Base-by-base conservation (phyloP, 805 yeast genomes). In the Candida sonorensis region DNA sequence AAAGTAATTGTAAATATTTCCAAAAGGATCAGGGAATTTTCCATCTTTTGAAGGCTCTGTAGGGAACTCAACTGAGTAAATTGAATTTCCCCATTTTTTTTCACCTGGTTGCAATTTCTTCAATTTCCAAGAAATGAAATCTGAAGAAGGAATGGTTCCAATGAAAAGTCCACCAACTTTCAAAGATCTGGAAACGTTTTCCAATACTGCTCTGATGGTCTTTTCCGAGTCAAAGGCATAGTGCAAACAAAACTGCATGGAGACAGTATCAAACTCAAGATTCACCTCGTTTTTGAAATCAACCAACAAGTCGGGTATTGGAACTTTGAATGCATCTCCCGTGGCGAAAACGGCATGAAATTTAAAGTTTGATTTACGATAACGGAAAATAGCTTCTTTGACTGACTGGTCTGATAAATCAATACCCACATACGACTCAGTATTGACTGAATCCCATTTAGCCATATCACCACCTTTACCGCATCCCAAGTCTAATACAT, bases 391-490 rank as follows among this genome's bases (percentile, higher is more conserved):
- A 1, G 97, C 97, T 53, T 92, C 96, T 31, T 70, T 66, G 31
- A 92, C 77, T 6, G 95, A 83, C 4, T 81, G 80, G 54, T 88
- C 92, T 13, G 96, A 87, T 27, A 92, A 79, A 58, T 92, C 99
- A 18, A 92, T 69, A 2, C 98, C 98, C 34, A 88, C 76, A 44
- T 82, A 84, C 29, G 87, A 88, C 15, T 74, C 69, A 3, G 85
- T 72, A 14, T 72, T 64, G 1, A 85, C 81, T 45, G 75, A 75
- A 31, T 79, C 82, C 77, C 95, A 90, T 55, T 92, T 92, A 46
- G 81, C 75, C 48, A 92, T 62, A 61, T 92, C 99, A 17, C 99
- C 99, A 32, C 99, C 99, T 55, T 92, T 94, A 10, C 99, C 99
- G 59, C 97, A 88, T 11, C 96, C 96, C 35, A 90, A 58, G 51